Percentiles rank a stretch among this genome's conserved stretches.
These are phyloP conservation scores for Cladosporium sp. DNA, from an alignment of 2,329 filamentous ascomycete species.

Conservation along the genomic window DNA sequence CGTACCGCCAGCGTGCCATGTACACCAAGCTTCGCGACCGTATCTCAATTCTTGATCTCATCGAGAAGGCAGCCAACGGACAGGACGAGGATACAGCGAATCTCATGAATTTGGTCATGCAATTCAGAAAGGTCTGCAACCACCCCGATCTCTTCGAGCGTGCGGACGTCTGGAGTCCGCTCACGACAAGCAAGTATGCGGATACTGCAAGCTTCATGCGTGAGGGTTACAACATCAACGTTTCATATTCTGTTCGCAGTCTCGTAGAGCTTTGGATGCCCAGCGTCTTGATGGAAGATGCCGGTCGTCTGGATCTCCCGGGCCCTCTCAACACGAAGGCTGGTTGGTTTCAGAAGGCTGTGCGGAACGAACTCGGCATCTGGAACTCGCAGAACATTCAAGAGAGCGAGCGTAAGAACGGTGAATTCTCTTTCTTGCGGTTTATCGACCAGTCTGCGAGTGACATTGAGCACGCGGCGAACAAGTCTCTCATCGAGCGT, in stretches of 20 bases:
- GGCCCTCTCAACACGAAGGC: constrained; percentile 68
- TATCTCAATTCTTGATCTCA: constrained; percentile 97
- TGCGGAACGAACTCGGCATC: constrained; percentile 82
- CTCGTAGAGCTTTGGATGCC: constrained; percentile 81
- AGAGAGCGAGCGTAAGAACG: constrained; percentile 55
- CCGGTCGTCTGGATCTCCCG: constrained; percentile 68
- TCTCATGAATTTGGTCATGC: constrained; percentile 99
- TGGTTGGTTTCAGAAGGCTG: constrained; percentile 73
- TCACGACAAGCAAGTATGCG: constrained; percentile 79
- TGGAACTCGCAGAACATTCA: constrained; percentile 77
- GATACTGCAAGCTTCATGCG: constrained; percentile 94
- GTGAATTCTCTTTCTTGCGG: constrained; percentile 82
- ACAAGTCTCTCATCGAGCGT: constrained; percentile 67
- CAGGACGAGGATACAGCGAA: constrained; percentile 94
- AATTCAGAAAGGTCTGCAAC: constrained; percentile 99
- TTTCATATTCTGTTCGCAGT: constrained; percentile 83
- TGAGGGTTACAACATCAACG: constrained; percentile 72
- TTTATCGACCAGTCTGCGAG: constrained; percentile 73
- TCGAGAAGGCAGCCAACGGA: constrained; percentile 91
- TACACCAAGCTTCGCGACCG: constrained; percentile 91
- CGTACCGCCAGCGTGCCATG: constrained; percentile 89
- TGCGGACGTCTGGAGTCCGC: constrained; percentile 82
- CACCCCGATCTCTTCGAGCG: constrained; percentile 96
- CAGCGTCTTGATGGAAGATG: constrained; percentile 73
- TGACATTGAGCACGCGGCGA: constrained; percentile 67